These are phyloP conservation scores for Xylogone sp. DNA, from an alignment of 2,329 filamentous ascomycete species.

Conservation along the genomic window DNA sequence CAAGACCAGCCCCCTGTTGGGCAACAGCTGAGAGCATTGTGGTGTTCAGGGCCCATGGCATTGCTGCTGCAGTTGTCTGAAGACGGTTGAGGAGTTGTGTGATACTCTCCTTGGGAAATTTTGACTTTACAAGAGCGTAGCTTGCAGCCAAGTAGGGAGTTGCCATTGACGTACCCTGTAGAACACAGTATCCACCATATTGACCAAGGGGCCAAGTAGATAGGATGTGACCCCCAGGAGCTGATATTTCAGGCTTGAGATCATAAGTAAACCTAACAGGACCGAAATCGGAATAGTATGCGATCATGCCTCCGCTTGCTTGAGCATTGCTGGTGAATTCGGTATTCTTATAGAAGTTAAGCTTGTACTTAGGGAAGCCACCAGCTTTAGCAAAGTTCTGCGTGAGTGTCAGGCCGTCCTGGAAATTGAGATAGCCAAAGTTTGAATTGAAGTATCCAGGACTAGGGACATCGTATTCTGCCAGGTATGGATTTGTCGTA, in stretches of 20 bases:
- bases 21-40: not conserved
- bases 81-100: conserved; percentile 26
- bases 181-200: conserved; percentile 28
- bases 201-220: conserved; percentile 19
- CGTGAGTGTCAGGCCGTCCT: conserved; percentile 5
- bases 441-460: conserved; percentile 9
- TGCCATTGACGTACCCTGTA: conserved; percentile 35
- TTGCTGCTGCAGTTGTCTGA: conserved; percentile 25
- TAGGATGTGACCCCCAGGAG: not conserved
- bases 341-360: not conserved
- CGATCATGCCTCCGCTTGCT: conserved; percentile 11
- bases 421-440: conserved; percentile 9
- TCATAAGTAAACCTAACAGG: not conserved
- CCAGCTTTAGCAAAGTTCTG: conserved; percentile 11
- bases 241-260: not conserved
- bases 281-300: conserved; percentile 17
- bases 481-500: conserved; percentile 9
- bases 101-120: conserved; percentile 22
- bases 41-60: conserved; percentile 18
- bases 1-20: not conserved
- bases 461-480: conserved; percentile 13
- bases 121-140: conserved; percentile 32
- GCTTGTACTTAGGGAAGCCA: conserved; percentile 10
- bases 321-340: not conserved
- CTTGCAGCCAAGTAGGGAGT: conserved; percentile 30